A percentile compares a stretch with the other conserved stretches of the same genome.
phyloP scores from a whole-genome alignment of 768 basidiomycete genomes.

The Mycena haematopus region DNA sequence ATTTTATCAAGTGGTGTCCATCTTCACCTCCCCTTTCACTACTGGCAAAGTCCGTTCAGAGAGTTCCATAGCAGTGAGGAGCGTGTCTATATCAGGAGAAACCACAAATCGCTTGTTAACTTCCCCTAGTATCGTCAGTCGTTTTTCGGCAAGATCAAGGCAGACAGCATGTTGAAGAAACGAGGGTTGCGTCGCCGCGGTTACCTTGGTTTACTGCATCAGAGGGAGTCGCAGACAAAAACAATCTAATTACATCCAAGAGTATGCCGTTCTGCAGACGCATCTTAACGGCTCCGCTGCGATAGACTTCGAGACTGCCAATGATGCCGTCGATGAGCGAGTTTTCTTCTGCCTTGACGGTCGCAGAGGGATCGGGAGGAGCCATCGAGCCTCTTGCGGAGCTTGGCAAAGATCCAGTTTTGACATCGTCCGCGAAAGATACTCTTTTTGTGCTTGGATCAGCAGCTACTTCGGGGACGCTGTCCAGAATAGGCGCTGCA shows the following conservation, averaged over 20 bases:
- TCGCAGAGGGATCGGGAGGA: slow-evolving; percentile 34
- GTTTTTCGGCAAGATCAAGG: slow-evolving; percentile 65
- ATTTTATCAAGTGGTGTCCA: slow-evolving; percentile 46
- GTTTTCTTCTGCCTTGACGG: slow-evolving; percentile 38
- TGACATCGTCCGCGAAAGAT: slow-evolving; percentile 69
- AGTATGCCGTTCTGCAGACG: slow-evolving; percentile 81
- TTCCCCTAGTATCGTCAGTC: slow-evolving; percentile 80
- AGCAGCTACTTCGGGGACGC: slow-evolving; percentile 40
- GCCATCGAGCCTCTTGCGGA: slow-evolving; percentile 34
- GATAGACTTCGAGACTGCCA: slow-evolving; percentile 85
- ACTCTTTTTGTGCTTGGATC: slow-evolving; percentile 55
- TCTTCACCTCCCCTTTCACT: slow-evolving; percentile 53
- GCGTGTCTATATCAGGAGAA: slow-evolving; percentile 81
- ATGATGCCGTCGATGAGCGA: slow-evolving; percentile 74
- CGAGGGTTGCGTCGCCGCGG: slow-evolving; percentile 81
- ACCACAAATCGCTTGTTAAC: slow-evolving; percentile 85
- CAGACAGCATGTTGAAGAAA: slow-evolving; percentile 89
- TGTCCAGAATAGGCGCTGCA: slow-evolving; percentile 36
- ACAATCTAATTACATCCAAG: slow-evolving; percentile 67
- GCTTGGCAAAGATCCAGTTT: slow-evolving; percentile 46
- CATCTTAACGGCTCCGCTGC: slow-evolving; percentile 87
- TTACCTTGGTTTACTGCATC: slow-evolving; percentile 56
- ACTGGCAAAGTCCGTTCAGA: slow-evolving; percentile 43
- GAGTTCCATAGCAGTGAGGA: slow-evolving; percentile 70
- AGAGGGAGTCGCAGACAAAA: slow-evolving; percentile 19